phyloP scores from a whole-genome alignment of 768 basidiomycete species.

The Mycena haematopus region DNA sequence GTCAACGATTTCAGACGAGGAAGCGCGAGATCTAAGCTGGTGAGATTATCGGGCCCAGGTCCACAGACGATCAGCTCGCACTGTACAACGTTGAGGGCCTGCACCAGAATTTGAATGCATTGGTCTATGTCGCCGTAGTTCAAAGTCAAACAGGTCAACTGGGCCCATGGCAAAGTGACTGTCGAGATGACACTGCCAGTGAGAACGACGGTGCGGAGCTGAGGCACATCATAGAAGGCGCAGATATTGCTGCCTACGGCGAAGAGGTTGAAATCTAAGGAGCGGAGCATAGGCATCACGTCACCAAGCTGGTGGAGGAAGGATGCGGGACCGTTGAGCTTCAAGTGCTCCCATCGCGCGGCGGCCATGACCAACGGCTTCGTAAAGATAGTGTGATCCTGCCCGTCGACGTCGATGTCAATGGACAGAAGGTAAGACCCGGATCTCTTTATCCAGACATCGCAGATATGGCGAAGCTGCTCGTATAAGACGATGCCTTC shows the following conservation, averaged over 20 bases:
- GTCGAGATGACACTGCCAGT: too few species aligned
- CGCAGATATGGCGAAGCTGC: not conserved
- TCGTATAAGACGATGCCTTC: too few species aligned
- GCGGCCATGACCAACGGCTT: not conserved
- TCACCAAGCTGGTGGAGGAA: not conserved
- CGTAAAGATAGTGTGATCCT: not conserved
- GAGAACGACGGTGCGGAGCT: not conserved
- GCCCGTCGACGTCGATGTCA: too few species aligned
- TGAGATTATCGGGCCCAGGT: too few species aligned
- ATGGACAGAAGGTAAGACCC: not conserved
- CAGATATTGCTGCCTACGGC: too few species aligned
- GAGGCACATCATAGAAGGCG: not conserved
- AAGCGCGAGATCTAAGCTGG: too few species aligned
- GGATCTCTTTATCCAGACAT: not conserved
- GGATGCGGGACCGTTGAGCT: not conserved
- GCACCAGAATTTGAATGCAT: not conserved
- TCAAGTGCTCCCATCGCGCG: not conserved
- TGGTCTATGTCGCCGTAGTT: not conserved
- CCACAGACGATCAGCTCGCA: not conserved
- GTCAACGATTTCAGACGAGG: too few species aligned
- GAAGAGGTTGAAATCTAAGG: not conserved
- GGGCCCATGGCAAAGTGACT: slow-evolving; percentile 2
- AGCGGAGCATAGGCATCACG: not conserved
- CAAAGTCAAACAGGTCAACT: not conserved
- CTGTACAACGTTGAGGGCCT: not conserved